Conservation (phyloP, 306 rosid genomes). For the Chamaecrista fasciculata region DNA sequence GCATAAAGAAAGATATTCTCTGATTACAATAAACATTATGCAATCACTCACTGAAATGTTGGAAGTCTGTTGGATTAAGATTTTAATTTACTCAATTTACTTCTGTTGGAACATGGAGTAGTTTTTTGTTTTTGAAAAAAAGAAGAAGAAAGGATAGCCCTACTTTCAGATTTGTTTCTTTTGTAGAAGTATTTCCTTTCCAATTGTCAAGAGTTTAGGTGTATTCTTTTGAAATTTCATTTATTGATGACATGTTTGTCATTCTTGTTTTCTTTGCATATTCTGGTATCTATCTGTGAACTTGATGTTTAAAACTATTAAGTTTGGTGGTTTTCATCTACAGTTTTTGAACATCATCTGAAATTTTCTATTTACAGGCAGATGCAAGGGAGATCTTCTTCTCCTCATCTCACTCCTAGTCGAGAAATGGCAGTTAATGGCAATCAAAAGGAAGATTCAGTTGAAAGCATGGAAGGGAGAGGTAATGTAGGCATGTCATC, state of each 20-base stretch:
- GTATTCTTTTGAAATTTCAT: not conserved
- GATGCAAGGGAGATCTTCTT: constrained; percentile 43
- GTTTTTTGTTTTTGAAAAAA: too few species aligned
- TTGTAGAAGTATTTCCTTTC: not conserved
- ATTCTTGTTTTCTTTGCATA: constrained; percentile 7
- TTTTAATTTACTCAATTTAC: not conserved
- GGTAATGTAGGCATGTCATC: constrained; percentile 47
- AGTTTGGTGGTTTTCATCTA: constrained; percentile 18
- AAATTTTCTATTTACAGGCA: constrained; percentile 43
- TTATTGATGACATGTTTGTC: not conserved
- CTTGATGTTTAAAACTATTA: constrained; percentile 13
- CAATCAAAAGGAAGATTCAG: constrained; percentile 61
- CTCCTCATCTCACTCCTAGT: constrained; percentile 27
- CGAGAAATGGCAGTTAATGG: constrained; percentile 42
- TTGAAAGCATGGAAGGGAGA: constrained; percentile 68
- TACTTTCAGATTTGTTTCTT: not conserved
- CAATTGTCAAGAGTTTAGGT: constrained; percentile 1
- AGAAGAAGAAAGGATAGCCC: not conserved
- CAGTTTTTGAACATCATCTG: constrained; percentile 15
- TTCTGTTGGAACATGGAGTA: not conserved
- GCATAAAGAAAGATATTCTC: constrained; percentile 8
- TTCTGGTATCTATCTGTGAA: not conserved
- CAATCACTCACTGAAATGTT: not conserved
- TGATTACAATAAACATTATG: constrained; percentile 4
- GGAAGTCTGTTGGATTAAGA: not conserved